Evolutionary conservation across 345 rosid genomes (phyloP), one percentile per base, ranked within the genome.

Genomic region (Eucalyptus leucophloia): DNA sequence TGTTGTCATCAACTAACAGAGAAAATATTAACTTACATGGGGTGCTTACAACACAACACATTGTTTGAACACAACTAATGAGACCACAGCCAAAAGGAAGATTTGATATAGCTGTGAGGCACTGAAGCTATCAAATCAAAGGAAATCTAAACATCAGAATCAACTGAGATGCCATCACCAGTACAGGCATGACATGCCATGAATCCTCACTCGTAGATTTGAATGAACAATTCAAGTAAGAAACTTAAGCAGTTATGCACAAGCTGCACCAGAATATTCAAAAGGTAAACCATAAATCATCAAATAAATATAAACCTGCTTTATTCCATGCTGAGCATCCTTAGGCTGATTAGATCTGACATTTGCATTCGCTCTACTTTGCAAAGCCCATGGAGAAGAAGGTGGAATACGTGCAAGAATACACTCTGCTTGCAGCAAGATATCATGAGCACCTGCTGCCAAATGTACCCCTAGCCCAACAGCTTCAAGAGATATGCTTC

Each of bases 391-490:
- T 62, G 98, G 93, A 86, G 92, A 91, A 86, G 96, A 88, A 89
- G 95, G 92, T 88, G 98, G 93, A 89, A 91, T 88, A 88, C 92
- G 94, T 49, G 95, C 92, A 86, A 97, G 90, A 85, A 93, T 89
- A 90, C 93, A 93, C 92, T 98, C 99, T 23, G 98, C 95, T 90
- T 94, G 96, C 86, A 94, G 93, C 93, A 98, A 92, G 89, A 97
- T 92, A 90, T 98, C 96, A 90, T 94, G 97, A 88, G 95, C 96
- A 80, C 98, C 97, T 3, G 98, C 99, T 89, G 99, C 97, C 92
- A 98, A 93, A 94, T 98, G 99, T 82, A 96, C 98, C 67, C 99
- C 99, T 82, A 98, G 97, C 80, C 97, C 98, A 92, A 97, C 95
- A 49, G 98, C 99, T 95, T 96, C 99, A 87, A 97, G 93, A 83